phyloP scores from a whole-genome alignment of 257 asterid genomes.

The Solanum chiquidenum region DNA sequence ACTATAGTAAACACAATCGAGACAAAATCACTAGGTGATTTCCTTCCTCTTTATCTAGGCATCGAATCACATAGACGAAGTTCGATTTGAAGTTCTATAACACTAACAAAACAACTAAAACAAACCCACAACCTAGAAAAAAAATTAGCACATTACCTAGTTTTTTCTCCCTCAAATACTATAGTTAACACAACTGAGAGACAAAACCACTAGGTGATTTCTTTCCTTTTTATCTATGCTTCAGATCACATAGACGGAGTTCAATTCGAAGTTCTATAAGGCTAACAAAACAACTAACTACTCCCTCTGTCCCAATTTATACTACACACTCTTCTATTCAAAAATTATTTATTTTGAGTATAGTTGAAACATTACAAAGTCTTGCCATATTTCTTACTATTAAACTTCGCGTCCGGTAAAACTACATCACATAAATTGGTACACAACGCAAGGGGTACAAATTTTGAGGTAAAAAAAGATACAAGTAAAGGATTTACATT shows the following conservation, averaged over 20 bases:
- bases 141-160: not conserved
- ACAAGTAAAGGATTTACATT: slow-evolving; percentile 30
- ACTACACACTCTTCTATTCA: not conserved
- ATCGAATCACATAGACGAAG: not conserved
- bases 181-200: not conserved
- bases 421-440: not conserved
- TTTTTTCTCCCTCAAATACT: too few relatives aligned
- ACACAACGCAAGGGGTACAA: not conserved
- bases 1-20: not conserved
- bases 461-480: not conserved
- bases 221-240: not conserved
- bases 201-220: not conserved
- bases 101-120: not conserved
- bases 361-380: not conserved
- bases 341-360: not conserved
- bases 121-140: not conserved
- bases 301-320: not conserved
- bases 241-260: not conserved
- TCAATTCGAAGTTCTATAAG: not conserved
- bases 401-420: not conserved
- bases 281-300: not conserved
- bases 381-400: not conserved
- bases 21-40: not conserved
- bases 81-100: not conserved
- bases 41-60: not conserved